phyloP scores from a whole-genome alignment of 2,329 filamentous ascomycete species.

The Lachnellula subtilissima region DNA sequence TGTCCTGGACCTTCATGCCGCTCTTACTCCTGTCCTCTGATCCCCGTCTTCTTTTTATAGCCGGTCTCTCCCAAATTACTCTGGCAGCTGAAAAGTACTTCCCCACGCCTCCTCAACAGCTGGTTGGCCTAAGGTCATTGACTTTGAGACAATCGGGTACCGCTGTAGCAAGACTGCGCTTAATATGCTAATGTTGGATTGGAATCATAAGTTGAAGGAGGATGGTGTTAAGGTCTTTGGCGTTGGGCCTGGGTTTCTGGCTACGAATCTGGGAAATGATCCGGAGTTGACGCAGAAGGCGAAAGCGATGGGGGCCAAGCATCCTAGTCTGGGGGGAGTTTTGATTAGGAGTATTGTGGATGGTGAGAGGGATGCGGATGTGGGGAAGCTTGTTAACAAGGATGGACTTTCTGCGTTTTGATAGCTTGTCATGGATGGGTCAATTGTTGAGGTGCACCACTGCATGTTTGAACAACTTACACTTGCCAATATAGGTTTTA shows the following conservation, averaged over 20 bases:
- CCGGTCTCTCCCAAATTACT: conserved; percentile 36
- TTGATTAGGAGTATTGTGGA: conserved; percentile 38
- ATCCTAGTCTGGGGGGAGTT: conserved; percentile 34
- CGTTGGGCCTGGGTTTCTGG: conserved; percentile 45
- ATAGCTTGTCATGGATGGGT: too few species aligned
- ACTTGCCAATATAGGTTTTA: too few species aligned
- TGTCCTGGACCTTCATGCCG: conserved; percentile 32
- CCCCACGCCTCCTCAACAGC: conserved; percentile 15
- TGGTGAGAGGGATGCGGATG: conserved; percentile 38
- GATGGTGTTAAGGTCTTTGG: conserved; percentile 49
- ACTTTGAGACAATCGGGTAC: conserved; percentile 32
- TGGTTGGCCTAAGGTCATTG: conserved; percentile 39
- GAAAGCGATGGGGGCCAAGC: conserved; percentile 24
- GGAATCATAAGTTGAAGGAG: conserved; percentile 37
- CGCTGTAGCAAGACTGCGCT: conserved; percentile 40
- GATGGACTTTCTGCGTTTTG: not conserved
- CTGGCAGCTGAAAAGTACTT: conserved; percentile 23
- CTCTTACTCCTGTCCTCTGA: conserved; percentile 38
- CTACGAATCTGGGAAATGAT: conserved; percentile 38
- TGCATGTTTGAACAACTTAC: too few species aligned
- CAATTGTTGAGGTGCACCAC: too few species aligned
- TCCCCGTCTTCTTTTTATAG: conserved; percentile 44
- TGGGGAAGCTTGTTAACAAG: conserved; percentile 34
- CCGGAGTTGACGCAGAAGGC: conserved; percentile 11
- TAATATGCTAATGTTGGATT: conserved; percentile 47